Evolutionary conservation across 192 early-diverging fungal genomes (phyloP).

Genomic region (Linnemannia zychae): DNA sequence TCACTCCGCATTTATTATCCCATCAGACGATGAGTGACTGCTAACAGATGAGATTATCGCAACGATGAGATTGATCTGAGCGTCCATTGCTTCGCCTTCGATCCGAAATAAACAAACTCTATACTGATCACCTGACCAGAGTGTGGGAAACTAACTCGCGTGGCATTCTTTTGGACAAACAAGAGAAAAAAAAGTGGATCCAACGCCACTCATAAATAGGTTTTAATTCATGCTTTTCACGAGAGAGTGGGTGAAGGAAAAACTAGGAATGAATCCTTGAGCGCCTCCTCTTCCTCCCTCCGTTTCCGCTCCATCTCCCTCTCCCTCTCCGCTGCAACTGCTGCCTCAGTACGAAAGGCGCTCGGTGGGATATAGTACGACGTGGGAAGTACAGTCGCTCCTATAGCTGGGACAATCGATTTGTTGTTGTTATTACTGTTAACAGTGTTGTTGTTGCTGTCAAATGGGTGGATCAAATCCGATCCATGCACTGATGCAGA

Average conservation of each 20-base stretch:
- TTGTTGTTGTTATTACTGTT: neutral
- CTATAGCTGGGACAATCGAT: slow-evolving; percentile 1
- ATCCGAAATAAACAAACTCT: neutral
- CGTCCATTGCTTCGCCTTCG: slow-evolving; percentile 2
- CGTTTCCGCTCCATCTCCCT: slow-evolving; percentile 22
- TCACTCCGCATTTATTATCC: slow-evolving; percentile 4
- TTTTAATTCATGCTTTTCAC: neutral
- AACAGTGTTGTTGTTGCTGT: neutral
- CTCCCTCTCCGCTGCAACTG: slow-evolving; percentile 30
- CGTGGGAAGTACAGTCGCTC: slow-evolving; percentile 19
- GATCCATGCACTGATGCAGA: neutral
- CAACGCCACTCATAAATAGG: too few species aligned
- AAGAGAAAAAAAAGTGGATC: neutral
- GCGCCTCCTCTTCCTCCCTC: slow-evolving; percentile 20
- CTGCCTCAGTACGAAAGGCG: slow-evolving; percentile 46
- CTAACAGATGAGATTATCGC: slow-evolving; percentile 5
- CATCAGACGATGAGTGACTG: slow-evolving; percentile 7
- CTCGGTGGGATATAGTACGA: slow-evolving; percentile 49
- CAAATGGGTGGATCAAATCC: slow-evolving; percentile 13
- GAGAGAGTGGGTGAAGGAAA: slow-evolving; percentile 33
- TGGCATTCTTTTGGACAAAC: neutral
- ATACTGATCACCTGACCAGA: neutral
- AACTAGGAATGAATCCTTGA: slow-evolving; percentile 32
- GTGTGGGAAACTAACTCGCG: slow-evolving; percentile 1
- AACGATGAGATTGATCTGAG: neutral